Base-by-base conservation (phyloP, 225 moss, liverwort and hornwort species). In the Pseudisothecium myosuroides region DNA sequence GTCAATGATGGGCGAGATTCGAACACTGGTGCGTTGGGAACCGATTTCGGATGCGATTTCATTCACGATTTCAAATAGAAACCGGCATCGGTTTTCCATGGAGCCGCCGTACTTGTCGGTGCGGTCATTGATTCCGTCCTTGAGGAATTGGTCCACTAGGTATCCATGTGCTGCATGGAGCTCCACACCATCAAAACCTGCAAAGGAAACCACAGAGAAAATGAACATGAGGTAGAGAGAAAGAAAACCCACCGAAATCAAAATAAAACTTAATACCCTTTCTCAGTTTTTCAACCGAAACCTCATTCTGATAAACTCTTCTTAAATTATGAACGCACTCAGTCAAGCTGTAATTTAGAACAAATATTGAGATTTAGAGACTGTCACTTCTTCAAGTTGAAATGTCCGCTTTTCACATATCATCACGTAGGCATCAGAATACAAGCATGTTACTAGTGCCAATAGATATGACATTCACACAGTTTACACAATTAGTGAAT, bases 181-280 rank as follows among this genome's bases (percentile, higher is more conserved):
- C 64, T 96, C 97, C 43, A 96, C 96, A 6, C 97, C 97, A 43
- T 96, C 96, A 13, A 96, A 96, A 17, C 97, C 97, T 97, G 93
- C 80, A 66, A 37, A 26, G 20, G 7, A 8, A 76, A 34, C 2
- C 18, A 1, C 8, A 12, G 17, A 52, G 26, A 67, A 37, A 50
- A 11, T 17, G 15, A 32, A 26, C 5, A n/a, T 50, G 19, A n/a
- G 67, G 10, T 20, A 4, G 29, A 6, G 17, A 37, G 28, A 28
- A 43, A 32, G 31, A 34, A 9, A 64, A 7, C 6, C 27, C 12
- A 55, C 2, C 12, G 2, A 14, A 23, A 37, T 47, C 7, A 77
- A 23, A 23, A 9, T 37, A 15, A 9, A 54, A 54, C 23, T 3
- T 21, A 21, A 10, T 7, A 36, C 37, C 10, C 37, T 55, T 16